Evolutionary conservation across 495 filamentous ascomycete species (phyloP), one percentile per base, ranked within the genome.

Genomic region (Aspergillus olivimuriae): DNA sequence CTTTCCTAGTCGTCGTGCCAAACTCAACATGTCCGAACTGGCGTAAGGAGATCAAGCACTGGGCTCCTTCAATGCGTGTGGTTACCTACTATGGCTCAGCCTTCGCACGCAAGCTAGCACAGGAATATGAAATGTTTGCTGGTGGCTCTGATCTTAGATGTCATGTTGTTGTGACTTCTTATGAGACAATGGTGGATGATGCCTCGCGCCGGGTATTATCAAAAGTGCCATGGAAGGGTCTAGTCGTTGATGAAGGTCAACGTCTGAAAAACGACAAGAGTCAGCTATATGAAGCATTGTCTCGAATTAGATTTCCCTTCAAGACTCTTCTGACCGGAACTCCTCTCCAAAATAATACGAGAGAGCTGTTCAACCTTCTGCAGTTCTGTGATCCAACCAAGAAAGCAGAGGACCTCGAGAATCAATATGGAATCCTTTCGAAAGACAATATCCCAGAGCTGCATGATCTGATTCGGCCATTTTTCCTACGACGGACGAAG

Each of bases 1-100:
- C 94, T 0, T 99, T 97, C 57, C 69, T 99, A 8, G 72, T 97
- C 4, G 87, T 97, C 11, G 89, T 90, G 1, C 94, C 94, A 0
- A 96, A 97, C 47, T 83, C 91, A 0, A 97, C 94, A 0, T 92
- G 89, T 55, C 79, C 90, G 3, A 99, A 99, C 56, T 99, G 94
- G 92, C 82, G 91, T 24, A 82, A 94, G 20, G 94, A 99, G 61
- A 87, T 99, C 58, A 91, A 95, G 67, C 80, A 79, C 53, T 99
- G 94, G 94, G 81, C 83, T 2, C 94, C 94, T 3, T 75, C 72
- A 2, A 70, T 97, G 16, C 80, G 89, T 16, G 89, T 94, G 4
- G 90, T 96, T 11, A 82, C 91, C 1, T 99, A 92, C 63, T 94
- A 87, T 55, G 94, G 94, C 26, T 79, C 80, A 15, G 69, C 71